Evolutionary conservation across 208 protist species (phyloP).

Genomic region (Willaertia magna): DNA sequence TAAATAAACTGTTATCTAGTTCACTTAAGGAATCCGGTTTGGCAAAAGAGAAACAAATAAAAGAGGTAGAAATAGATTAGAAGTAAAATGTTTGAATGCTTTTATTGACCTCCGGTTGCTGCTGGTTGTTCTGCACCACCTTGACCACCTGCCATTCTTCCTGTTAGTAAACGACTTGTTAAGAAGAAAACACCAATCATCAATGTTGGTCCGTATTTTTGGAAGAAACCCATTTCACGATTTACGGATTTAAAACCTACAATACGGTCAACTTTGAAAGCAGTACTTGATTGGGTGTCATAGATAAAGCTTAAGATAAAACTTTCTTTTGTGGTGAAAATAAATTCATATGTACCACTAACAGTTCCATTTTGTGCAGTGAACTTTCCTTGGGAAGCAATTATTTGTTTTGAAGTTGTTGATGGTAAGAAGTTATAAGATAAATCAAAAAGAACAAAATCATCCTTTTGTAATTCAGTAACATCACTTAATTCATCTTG

Average conservation of each 20-base stretch:
- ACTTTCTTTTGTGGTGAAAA: neutral
- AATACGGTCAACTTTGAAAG: neutral
- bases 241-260: neutral
- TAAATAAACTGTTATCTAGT: too few species aligned
- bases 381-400: neutral
- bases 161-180: neutral
- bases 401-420: neutral
- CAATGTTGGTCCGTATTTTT: neutral
- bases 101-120: too few species aligned
- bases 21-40: too few species aligned
- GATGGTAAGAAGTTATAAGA: neutral
- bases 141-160: neutral
- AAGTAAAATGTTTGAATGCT: too few species aligned
- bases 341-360: neutral
- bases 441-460: neutral
- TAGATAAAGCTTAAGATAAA: neutral
- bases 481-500: neutral
- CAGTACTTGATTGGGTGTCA: neutral
- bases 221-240: neutral
- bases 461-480: neutral
- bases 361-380: neutral
- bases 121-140: neutral
- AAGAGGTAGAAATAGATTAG: too few species aligned
- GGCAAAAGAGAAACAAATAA: too few species aligned
- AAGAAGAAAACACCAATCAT: neutral